Percentiles rank a stretch among this genome's conserved stretches.
Evolutionary conservation across 345 rosid species (phyloP).

Genomic region (Trapa bicornis): DNA sequence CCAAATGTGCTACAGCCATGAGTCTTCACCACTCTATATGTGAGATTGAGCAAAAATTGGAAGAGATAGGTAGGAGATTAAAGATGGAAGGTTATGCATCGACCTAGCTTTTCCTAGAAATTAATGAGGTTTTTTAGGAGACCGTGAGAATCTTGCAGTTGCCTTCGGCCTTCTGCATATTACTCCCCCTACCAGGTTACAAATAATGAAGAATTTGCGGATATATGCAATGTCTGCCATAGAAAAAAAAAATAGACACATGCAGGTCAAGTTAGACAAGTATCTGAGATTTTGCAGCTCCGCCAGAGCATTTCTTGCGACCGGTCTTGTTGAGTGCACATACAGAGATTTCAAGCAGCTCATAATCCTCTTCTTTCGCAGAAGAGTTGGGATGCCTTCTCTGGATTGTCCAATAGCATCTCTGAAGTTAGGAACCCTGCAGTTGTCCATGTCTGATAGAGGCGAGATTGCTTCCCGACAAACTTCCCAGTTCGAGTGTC

Average conservation of each 20-base stretch:
- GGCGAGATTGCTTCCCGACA: conserved; percentile 80
- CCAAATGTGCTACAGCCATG: too few relatives aligned
- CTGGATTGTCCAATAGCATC: conserved; percentile 65
- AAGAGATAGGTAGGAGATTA: conserved; percentile 27
- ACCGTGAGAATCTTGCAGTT: conserved; percentile 45
- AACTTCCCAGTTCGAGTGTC: conserved; percentile 80
- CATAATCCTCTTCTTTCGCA: conserved; percentile 81
- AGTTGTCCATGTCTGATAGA: conserved; percentile 85
- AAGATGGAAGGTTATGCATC: conserved; percentile 39
- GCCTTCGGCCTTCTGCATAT: conserved; percentile 37
- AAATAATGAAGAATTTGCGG: conserved; percentile 30
- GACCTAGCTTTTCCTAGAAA: conserved; percentile 32
- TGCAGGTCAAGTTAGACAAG: conserved; percentile 32
- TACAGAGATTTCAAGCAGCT: conserved; percentile 74
- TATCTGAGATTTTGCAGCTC: conserved; percentile 84
- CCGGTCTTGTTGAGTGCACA: conserved; percentile 62
- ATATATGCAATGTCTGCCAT: neutral
- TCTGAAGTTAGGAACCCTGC: conserved; percentile 83
- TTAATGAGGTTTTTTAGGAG: conserved; percentile 38
- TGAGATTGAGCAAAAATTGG: conserved; percentile 32
- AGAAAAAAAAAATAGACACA: neutral
- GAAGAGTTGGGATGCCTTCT: conserved; percentile 60
- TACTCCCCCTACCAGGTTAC: conserved; percentile 16
- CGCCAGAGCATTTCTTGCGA: conserved; percentile 80
- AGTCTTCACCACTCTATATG: neutral